Evolutionary conservation across 1,284 basidiomycete species (phyloP).

Genomic region (Neonothopanus nambi): DNA sequence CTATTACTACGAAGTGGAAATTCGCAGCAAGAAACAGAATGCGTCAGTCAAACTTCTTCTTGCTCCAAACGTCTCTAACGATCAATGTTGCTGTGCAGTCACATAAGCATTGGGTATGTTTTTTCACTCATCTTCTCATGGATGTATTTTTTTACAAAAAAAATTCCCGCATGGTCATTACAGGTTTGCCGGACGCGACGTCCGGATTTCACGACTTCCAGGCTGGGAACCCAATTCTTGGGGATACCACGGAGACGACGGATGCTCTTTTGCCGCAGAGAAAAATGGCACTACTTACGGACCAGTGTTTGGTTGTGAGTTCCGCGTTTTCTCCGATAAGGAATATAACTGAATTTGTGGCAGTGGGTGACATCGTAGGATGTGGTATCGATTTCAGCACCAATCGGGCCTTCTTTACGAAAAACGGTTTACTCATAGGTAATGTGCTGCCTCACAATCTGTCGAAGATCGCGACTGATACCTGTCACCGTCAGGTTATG

Average conservation of each 20-base stretch:
- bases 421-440: slow-evolving; percentile 83
- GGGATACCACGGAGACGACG: slow-evolving; percentile 95
- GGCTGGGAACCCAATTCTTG: slow-evolving; percentile 91
- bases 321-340: neutral
- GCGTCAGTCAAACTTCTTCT: slow-evolving; percentile 51
- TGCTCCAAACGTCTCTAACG: slow-evolving; percentile 13
- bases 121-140: neutral
- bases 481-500: slow-evolving; percentile 47
- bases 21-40: slow-evolving; percentile 76
- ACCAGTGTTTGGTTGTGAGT: slow-evolving; percentile 71
- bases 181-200: slow-evolving; percentile 52
- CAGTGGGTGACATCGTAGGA: slow-evolving; percentile 84
- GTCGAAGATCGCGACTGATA: too few relatives aligned
- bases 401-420: slow-evolving; percentile 84
- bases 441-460: slow-evolving; percentile 19
- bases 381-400: slow-evolving; percentile 88
- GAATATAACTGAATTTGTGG: slow-evolving; percentile 12
- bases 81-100: slow-evolving; percentile 40
- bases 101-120: slow-evolving; percentile 77
- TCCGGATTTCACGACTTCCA: slow-evolving; percentile 74
- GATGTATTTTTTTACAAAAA: too few relatives aligned
- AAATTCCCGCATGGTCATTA: slow-evolving; percentile 8
- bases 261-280: slow-evolving; percentile 74
- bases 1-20: slow-evolving; percentile 88
- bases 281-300: slow-evolving; percentile 76